Evolutionary conservation across 306 rosid species (phyloP), one percentile per base, ranked within the genome.

Genomic region (Malus sieversii): DNA sequence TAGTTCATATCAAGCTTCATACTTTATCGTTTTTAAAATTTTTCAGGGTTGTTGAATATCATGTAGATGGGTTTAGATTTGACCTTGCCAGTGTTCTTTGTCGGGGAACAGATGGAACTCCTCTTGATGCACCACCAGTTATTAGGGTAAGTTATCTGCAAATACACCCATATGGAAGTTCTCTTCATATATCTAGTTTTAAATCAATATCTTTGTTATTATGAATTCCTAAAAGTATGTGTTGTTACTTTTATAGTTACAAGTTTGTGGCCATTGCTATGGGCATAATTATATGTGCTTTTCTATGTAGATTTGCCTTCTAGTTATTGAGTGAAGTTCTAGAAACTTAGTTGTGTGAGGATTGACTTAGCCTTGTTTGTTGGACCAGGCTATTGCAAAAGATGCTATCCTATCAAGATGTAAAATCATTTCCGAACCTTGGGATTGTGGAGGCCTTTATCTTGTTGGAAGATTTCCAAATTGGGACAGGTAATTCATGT

Each of bases 361-460:
- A 32, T 33, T 74, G 8, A 44, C 79, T 65, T 53, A 20, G 67
- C 70, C 25, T 71, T 73, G 75, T 52, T 82, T 66, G 44, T 78
- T 76, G 82, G 74, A 76, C 33, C 88, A 95, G 99, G 97, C 90
- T 73, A 92, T 95, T 83, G 90, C 97, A 44, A 95, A 90, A 88
- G 99, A 95, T 86, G 79, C 77, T 68, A 85, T 86, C 65, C 84
- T 95, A 73, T 90, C 99, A 12, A 90, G 96, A 81, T 95, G 97
- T 83, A 95, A 95, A 82, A 80, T 95, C 78, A 89, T 95, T 83
- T 84, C 99, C n/a, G 99, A 95, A 86, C 99, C 99, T 75, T 95
- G 99, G 99, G 99, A 95, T 81, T 95, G 99, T 77, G 97, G 93
- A 74, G 96, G 93, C 80, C 99, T 92, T 72, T 90, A 95, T 89